Percentiles rank a stretch among this genome's conserved stretches.
phyloP scores from a whole-genome alignment of 1,284 basidiomycete genomes.

The Moniliella sp. region DNA sequence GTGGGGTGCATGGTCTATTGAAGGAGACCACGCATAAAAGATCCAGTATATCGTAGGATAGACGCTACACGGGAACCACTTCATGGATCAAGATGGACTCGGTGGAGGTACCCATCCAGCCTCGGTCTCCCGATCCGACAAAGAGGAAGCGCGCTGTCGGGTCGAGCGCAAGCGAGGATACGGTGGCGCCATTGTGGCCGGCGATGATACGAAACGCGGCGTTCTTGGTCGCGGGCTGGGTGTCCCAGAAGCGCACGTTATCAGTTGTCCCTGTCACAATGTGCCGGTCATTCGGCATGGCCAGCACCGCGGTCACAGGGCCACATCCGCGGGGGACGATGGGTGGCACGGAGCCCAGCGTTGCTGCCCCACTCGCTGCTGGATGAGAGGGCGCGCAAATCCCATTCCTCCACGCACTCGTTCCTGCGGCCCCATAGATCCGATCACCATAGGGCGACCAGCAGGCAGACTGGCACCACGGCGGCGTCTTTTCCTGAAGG shows the following conservation, averaged over 20 bases:
- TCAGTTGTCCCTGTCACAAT: conserved; percentile 77
- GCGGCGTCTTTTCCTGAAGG: conserved; percentile 70
- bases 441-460: conserved; percentile 74
- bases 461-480: conserved; percentile 54
- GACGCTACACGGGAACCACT: conserved; percentile 5
- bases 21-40: too few species aligned
- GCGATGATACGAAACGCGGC: conserved; percentile 69
- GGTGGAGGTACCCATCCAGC: conserved; percentile 44
- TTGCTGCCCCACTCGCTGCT: background rate
- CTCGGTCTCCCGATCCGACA: conserved; percentile 75
- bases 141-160: conserved; percentile 62
- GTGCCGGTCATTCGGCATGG: conserved; percentile 72
- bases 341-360: too few species aligned
- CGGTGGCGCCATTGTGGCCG: conserved; percentile 78
- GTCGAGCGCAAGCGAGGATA: conserved; percentile 64
- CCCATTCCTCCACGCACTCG: conserved; percentile 71
- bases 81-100: conserved; percentile 27
- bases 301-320: conserved; percentile 66
- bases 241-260: conserved; percentile 84
- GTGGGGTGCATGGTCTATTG: too few species aligned
- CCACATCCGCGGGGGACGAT: conserved; percentile 55
- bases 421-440: conserved; percentile 42
- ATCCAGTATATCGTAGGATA: too few species aligned
- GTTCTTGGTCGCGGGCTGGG: conserved; percentile 40
- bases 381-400: conserved; percentile 40